Percentiles rank a stretch among this genome's conserved stretches.
Conservation (phyloP, 306 rosid species). For the Inga laurina region DNA sequence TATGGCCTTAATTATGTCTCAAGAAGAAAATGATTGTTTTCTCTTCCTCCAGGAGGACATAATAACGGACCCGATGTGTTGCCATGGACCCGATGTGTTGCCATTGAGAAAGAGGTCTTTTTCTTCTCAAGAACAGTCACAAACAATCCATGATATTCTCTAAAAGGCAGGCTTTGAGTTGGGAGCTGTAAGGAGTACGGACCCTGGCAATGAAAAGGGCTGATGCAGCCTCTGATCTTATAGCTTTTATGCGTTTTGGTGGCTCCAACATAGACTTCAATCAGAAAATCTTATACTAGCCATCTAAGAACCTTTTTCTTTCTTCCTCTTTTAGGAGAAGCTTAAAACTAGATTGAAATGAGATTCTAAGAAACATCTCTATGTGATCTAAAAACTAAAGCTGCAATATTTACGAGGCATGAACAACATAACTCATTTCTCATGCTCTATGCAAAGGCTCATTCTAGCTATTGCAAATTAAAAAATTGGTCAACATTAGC, state of each 20-base stretch:
- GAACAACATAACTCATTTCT: background rate
- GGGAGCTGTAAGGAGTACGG: constrained; percentile 12
- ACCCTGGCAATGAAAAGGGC: constrained; percentile 2
- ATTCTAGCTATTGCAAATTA: background rate
- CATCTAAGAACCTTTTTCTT: background rate
- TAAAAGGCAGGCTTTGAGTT: constrained; percentile 29
- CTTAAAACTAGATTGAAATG: background rate
- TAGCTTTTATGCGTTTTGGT: background rate
- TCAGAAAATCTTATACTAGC: background rate
- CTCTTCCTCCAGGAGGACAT: constrained; percentile 24
- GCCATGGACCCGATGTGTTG: constrained; percentile 41
- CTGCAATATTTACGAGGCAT: background rate
- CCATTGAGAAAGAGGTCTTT: constrained; percentile 39
- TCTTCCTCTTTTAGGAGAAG: background rate
- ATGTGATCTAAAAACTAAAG: background rate
- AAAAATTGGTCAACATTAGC: background rate
- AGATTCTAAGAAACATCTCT: background rate
- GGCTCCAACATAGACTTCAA: background rate
- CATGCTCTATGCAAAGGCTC: background rate
- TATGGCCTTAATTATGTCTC: constrained; percentile 27
- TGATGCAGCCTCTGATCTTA: background rate
- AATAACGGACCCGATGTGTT: constrained; percentile 30
- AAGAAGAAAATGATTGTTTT: constrained; percentile 30
- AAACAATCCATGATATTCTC: constrained; percentile 34
- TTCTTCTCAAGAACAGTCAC: constrained; percentile 32